phyloP scores from a whole-genome alignment of 108 stramenopile genomes.

The Ochromonas danica region DNA sequence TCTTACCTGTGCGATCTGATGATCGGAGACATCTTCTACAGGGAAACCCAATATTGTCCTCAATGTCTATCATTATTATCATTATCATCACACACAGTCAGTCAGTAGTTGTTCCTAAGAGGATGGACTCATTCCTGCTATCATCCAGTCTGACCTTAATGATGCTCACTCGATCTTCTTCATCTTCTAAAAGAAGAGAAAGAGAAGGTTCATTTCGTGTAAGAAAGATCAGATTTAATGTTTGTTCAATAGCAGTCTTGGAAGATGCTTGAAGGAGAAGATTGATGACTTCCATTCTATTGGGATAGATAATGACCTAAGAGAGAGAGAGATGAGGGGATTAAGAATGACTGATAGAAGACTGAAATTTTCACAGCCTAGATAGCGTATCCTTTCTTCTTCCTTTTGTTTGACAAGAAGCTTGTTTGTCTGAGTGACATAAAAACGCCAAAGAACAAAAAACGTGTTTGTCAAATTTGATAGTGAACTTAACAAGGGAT shows the following conservation, averaged over 20 bases:
- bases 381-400: no score
- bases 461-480: no score
- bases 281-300: neutral
- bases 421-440: no score
- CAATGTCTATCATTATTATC: neutral
- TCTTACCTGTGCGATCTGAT: neutral
- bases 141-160: neutral
- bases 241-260: neutral
- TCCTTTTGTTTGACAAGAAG: no score
- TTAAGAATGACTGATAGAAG: neutral
- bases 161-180: neutral
- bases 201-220: conserved; percentile 6
- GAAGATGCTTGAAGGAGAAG: neutral
- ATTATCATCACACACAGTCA: neutral
- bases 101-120: neutral
- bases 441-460: no score
- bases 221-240: neutral
- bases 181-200: neutral
- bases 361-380: neutral
- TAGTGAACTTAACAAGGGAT: no score
- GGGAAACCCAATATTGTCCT: neutral
- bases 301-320: no score
- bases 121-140: neutral
- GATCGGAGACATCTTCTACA: neutral
- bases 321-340: neutral